A percentile compares a stretch with the other conserved stretches of the same genome.
Evolutionary conservation across 2,329 filamentous ascomycete species (phyloP).

Genomic region (Dothidotthia symphoricarpi): DNA sequence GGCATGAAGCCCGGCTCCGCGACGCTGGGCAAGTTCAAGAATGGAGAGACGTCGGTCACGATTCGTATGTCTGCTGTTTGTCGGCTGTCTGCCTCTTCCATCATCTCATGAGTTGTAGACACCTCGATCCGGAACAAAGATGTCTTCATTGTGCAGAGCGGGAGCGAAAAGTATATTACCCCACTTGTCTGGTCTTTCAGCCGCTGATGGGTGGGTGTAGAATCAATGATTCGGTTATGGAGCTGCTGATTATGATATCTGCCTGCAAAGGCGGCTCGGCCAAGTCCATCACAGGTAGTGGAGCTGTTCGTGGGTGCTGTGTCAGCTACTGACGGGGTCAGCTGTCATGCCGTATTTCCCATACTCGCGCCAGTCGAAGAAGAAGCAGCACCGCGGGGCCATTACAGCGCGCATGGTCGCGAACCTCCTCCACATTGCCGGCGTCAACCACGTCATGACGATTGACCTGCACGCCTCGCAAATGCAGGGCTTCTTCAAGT

Average conservation of each 20-base stretch:
- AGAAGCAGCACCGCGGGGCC: conserved; percentile 93
- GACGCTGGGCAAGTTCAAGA: conserved; percentile 65
- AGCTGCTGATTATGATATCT: conserved; percentile 97
- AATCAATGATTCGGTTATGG: conserved; percentile 99
- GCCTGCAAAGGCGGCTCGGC: conserved; percentile 97
- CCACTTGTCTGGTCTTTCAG: conserved; percentile 7
- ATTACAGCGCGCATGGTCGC: conserved; percentile 97
- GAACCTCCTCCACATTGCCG: conserved; percentile 88
- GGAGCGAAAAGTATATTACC: conserved; percentile 66
- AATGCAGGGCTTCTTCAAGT: conserved; percentile 99
- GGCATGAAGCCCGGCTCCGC: conserved; percentile 60
- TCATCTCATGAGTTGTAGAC: conserved; percentile 39
- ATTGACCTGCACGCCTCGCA: conserved; percentile 90
- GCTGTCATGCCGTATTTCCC: conserved; percentile 93
- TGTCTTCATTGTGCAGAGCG: conserved; percentile 98
- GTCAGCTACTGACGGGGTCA: conserved; percentile 39
- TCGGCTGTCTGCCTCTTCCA: conserved; percentile 6
- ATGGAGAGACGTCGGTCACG: conserved; percentile 68
- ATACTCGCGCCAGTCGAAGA: conserved; percentile 99
- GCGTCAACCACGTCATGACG: conserved; percentile 96
- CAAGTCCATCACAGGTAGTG: conserved; percentile 89
- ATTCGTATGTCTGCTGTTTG: conserved; percentile 52
- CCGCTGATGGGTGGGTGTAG: conserved; percentile 39
- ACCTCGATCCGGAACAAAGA: conserved; percentile 89
- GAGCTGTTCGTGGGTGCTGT: conserved; percentile 6